A percentile compares a stretch with the other conserved stretches of the same genome.
These are phyloP conservation scores for Globisporangium heterothallicum DNA, from an alignment of 352 stramenopile species.

Conservation along the genomic window DNA sequence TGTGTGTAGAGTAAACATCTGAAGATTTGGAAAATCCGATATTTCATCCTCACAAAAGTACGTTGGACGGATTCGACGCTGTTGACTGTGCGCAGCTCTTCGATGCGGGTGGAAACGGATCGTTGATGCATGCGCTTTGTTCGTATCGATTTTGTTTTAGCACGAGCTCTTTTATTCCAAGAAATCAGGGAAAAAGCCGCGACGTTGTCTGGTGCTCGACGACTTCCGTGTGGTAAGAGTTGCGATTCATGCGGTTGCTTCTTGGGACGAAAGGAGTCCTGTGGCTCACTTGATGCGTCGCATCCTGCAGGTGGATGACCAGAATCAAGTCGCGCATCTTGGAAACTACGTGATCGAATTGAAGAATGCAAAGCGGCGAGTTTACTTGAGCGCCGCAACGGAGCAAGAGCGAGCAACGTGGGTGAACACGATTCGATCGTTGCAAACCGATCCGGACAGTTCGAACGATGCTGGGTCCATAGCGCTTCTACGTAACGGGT, in stretches of 20 bases:
- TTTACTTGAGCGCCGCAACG: slow-evolving; percentile 72
- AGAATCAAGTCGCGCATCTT: slow-evolving; percentile 67
- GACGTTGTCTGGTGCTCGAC: slow-evolving; percentile 36
- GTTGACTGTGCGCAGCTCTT: not conserved
- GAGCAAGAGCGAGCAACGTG: slow-evolving; percentile 68
- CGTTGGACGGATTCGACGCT: too few species aligned
- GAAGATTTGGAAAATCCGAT: slow-evolving; percentile 84
- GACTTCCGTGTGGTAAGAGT: slow-evolving; percentile 58
- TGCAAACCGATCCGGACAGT: slow-evolving; percentile 23
- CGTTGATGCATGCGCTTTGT: not conserved
- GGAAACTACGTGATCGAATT: slow-evolving; percentile 82
- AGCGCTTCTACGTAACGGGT: slow-evolving; percentile 32
- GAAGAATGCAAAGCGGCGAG: slow-evolving; percentile 32
- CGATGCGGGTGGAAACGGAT: not conserved
- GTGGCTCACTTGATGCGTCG: not conserved
- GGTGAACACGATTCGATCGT: slow-evolving; percentile 45
- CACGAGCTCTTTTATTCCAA: slow-evolving; percentile 74
- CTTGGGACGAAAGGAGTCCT: not conserved
- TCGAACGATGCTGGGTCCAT: slow-evolving; percentile 14
- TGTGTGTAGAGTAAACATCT: slow-evolving; percentile 68
- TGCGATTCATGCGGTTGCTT: not conserved
- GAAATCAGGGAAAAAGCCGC: slow-evolving; percentile 75
- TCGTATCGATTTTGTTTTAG: slow-evolving; percentile 18
- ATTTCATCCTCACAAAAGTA: slow-evolving; percentile 78
- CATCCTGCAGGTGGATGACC: slow-evolving; percentile 61